These are phyloP conservation scores for Agaricus subrufescens DNA, from an alignment of 768 basidiomycete species.

Conservation along the genomic window DNA sequence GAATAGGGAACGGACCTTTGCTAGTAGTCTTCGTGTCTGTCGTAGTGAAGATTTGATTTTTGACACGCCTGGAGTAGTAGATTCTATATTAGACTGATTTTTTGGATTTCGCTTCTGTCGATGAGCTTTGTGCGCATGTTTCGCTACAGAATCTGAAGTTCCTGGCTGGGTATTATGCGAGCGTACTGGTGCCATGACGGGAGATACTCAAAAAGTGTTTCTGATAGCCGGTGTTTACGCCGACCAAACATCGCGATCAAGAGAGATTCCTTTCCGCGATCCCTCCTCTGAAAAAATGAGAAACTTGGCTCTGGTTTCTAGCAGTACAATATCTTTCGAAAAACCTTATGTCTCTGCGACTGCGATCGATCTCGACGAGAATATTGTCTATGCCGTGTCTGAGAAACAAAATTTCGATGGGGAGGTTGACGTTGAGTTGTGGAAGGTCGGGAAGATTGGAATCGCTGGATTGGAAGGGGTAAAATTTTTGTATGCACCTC, in stretches of 20 bases:
- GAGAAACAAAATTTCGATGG: slow-evolving; percentile 42
- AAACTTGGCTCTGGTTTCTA: slow-evolving; percentile 46
- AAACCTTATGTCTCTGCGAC: slow-evolving; percentile 38
- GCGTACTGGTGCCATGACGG: slow-evolving; percentile 22
- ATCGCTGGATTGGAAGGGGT: background rate
- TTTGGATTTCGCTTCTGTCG: slow-evolving; percentile 19
- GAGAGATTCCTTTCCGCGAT: slow-evolving; percentile 7
- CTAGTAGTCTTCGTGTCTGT: slow-evolving; percentile 77
- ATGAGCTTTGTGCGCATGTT: slow-evolving; percentile 13
- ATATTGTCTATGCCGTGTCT: slow-evolving; percentile 52
- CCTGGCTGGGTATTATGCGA: slow-evolving; percentile 16
- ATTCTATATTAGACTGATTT: slow-evolving; percentile 21
- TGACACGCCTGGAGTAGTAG: slow-evolving; percentile 61
- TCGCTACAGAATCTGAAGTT: slow-evolving; percentile 21
- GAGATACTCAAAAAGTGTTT: background rate
- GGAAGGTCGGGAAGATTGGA: slow-evolving; percentile 32
- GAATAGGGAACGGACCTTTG: slow-evolving; percentile 50
- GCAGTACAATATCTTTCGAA: slow-evolving; percentile 18
- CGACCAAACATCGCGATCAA: slow-evolving; percentile 19
- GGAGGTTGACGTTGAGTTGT: slow-evolving; percentile 54
- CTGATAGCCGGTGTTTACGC: slow-evolving; percentile 15
- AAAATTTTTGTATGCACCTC: background rate
- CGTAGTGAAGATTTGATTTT: slow-evolving; percentile 84
- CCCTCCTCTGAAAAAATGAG: slow-evolving; percentile 37
- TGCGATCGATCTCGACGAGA: slow-evolving; percentile 62